A percentile compares a stretch with the other conserved stretches of the same genome.
Evolutionary conservation across 2,329 filamentous ascomycete species (phyloP).

Genomic region (Colletotrichum higginsianum): DNA sequence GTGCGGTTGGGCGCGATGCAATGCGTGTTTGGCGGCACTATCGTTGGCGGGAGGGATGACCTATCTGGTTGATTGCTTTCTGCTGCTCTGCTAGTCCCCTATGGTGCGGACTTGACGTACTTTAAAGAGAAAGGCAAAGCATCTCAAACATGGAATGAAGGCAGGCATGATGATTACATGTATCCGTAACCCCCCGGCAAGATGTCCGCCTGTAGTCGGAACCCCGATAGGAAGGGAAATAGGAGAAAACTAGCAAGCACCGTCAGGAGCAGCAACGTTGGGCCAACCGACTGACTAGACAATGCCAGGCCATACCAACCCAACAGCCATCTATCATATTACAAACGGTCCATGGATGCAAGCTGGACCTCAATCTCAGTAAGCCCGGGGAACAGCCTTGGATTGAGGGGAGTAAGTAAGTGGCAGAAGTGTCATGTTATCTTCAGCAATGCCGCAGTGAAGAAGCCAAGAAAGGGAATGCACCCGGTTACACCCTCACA

Average conservation of each 20-base stretch:
- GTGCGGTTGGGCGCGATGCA: background rate
- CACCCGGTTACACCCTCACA: background rate
- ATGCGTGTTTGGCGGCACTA: background rate
- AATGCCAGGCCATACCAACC: constrained; percentile 11
- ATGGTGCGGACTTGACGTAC: background rate
- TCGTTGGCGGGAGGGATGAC: background rate
- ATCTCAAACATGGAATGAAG: background rate
- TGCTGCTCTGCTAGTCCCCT: background rate
- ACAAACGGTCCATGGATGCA: background rate
- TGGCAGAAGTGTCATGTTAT: constrained; percentile 1
- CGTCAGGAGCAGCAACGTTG: constrained; percentile 2
- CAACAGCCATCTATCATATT: background rate
- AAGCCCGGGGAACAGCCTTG: constrained; percentile 4
- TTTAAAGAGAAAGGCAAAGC: background rate
- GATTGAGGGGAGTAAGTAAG: background rate
- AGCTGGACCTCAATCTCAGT: background rate
- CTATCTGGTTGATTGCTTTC: constrained; percentile 4
- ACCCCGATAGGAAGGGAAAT: background rate
- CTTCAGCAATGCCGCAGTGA: background rate
- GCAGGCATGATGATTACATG: background rate
- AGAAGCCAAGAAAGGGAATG: constrained; percentile 9
- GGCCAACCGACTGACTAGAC: background rate
- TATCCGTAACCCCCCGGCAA: background rate
- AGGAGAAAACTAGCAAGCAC: background rate
- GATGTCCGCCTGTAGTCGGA: background rate